phyloP scores from a whole-genome alignment of 2,329 filamentous ascomycete species.

The Alternaria consortialis region DNA sequence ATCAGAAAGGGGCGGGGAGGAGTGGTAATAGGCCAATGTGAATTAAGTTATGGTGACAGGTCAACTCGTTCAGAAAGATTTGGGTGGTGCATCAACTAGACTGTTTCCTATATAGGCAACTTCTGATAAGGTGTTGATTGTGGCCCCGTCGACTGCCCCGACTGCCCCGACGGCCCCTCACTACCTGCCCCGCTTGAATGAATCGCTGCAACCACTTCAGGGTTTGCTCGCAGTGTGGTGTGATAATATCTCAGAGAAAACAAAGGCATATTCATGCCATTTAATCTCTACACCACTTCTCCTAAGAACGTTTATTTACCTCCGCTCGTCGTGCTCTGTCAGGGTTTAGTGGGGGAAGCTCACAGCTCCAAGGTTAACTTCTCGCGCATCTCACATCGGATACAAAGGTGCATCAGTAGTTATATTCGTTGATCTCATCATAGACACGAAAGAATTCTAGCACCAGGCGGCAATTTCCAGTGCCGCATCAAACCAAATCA shows the following conservation, averaged over 20 bases:
- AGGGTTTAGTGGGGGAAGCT: not conserved
- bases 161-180: not conserved
- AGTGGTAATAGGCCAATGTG: not conserved
- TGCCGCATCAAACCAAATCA: not conserved
- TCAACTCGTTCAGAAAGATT: not conserved
- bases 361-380: not conserved
- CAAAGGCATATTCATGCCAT: too few species aligned
- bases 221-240: not conserved
- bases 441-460: not conserved
- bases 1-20: not conserved
- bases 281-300: too few species aligned
- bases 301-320: too few species aligned
- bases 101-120: not conserved
- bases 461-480: not conserved
- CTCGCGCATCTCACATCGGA: not conserved
- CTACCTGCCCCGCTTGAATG: not conserved
- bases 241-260: too few species aligned
- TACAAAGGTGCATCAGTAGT: not conserved
- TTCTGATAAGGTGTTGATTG: not conserved
- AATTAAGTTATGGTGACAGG: not conserved
- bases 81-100: not conserved
- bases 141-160: not conserved
- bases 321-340: not conserved
- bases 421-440: fast-evolving
- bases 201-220: not conserved